phyloP scores from a whole-genome alignment of 805 yeast species.

The Yarrowia sp. region DNA sequence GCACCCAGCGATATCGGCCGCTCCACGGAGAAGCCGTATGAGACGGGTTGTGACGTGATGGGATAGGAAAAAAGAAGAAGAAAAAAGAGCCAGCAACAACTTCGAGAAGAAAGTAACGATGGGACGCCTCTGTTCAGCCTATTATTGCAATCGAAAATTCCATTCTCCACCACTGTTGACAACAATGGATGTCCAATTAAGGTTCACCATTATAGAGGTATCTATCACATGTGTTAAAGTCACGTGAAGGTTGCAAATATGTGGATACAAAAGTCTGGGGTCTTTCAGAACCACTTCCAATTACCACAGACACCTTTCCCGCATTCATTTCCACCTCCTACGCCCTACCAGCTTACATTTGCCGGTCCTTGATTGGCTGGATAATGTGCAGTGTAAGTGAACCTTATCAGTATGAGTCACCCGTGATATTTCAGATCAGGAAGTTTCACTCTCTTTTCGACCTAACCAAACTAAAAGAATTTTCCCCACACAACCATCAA shows the following conservation, averaged over 20 bases:
- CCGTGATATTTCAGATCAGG: constrained; percentile 31
- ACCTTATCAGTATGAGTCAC: constrained; percentile 38
- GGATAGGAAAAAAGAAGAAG: too few relatives aligned
- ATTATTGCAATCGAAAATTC: fast-evolving
- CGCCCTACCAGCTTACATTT: not conserved
- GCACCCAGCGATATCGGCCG: constrained; percentile 17
- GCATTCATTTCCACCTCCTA: not conserved
- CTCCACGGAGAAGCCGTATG: not conserved
- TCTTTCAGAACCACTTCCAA: too few relatives aligned
- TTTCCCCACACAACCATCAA: constrained; percentile 19
- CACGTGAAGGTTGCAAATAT: not conserved
- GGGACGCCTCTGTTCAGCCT: too few relatives aligned
- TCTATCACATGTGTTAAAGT: not conserved
- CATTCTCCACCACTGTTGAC: not conserved
- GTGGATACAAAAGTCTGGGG: not conserved
- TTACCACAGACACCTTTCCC: too few relatives aligned
- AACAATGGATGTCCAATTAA: not conserved
- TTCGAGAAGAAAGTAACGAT: too few relatives aligned
- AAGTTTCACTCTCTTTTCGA: constrained; percentile 12
- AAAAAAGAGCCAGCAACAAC: too few relatives aligned
- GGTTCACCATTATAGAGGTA: not conserved
- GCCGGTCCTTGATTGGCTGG: constrained; percentile 24
- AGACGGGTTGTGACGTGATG: too few relatives aligned
- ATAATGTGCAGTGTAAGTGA: constrained; percentile 15
- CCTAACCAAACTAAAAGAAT: constrained; percentile 10